A percentile compares a stretch with the other conserved stretches of the same genome.
phyloP scores from a whole-genome alignment of 176 grass and related monocot species.

The Microstegium vimineum region DNA sequence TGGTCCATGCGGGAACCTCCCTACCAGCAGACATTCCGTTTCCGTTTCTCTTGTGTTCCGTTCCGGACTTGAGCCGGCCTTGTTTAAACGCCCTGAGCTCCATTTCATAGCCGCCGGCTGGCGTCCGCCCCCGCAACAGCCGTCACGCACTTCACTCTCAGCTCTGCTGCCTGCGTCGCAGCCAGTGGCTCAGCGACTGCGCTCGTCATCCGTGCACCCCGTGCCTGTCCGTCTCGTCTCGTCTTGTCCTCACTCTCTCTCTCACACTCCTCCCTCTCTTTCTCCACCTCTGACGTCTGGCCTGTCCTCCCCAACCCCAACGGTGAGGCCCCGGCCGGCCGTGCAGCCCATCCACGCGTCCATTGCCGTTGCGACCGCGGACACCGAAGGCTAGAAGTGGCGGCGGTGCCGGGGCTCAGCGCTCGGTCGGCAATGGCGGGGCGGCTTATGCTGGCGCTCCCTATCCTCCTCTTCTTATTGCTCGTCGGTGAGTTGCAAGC shows the following conservation, averaged over 20 bases:
- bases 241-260: neutral
- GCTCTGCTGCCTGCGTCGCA: neutral
- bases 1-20: neutral
- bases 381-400: neutral
- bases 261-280: neutral
- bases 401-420: neutral
- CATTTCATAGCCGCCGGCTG: conserved; percentile 37
- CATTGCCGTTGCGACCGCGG: neutral
- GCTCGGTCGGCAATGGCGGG: conserved; percentile 29
- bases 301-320: neutral
- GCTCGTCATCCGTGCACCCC: conserved; percentile 25
- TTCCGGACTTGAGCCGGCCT: conserved; percentile 42
- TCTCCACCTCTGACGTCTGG: neutral
- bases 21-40: conserved; percentile 47
- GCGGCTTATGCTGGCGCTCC: conserved; percentile 9
- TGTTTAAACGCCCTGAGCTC: conserved; percentile 19
- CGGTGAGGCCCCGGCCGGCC: neutral
- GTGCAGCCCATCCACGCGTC: neutral
- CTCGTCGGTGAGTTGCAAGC: conserved; percentile 35
- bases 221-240: conserved; percentile 43
- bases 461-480: conserved; percentile 27
- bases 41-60: neutral
- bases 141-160: conserved; percentile 17
- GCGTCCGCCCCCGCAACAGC: conserved; percentile 35
- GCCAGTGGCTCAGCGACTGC: conserved; percentile 12